Conservation (phyloP, 805 yeast genomes). For the Kuraishia hungarica region DNA sequence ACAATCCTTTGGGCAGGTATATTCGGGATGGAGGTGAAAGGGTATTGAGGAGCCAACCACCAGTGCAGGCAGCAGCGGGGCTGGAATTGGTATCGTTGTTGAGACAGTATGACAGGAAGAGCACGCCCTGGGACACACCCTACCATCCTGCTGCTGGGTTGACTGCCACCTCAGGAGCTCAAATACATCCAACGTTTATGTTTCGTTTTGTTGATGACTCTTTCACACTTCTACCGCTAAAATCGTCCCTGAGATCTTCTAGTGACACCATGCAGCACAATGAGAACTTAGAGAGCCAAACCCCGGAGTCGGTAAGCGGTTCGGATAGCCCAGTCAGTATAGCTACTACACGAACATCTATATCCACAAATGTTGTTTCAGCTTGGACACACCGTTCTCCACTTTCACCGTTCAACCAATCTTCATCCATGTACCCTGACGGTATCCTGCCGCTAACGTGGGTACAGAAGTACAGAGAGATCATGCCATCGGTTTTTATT, state of each 20-base stretch:
- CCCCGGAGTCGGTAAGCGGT: not conserved
- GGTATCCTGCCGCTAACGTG: conserved; percentile 37
- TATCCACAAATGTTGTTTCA: not conserved
- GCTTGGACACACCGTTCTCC: conserved; percentile 12
- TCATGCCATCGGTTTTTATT: conserved; percentile 38
- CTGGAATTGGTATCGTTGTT: conserved; percentile 22
- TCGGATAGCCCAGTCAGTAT: not conserved
- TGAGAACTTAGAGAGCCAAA: not conserved
- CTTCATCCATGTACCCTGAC: conserved; percentile 29
- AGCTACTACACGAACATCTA: not conserved
- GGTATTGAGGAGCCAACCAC: conserved; percentile 11
- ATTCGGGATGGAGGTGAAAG: conserved; percentile 6
- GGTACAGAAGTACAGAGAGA: conserved; percentile 42
- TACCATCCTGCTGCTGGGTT: not conserved
- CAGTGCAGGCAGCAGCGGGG: conserved; percentile 17
- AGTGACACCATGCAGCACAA: not conserved
- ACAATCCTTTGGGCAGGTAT: not conserved
- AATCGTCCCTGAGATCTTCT: not conserved
- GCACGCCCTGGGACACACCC: conserved; percentile 7
- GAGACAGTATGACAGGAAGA: conserved; percentile 17
- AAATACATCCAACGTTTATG: conserved; percentile 12
- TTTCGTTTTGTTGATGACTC: conserved; percentile 22
- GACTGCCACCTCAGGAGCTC: not conserved
- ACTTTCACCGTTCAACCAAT: conserved; percentile 36
- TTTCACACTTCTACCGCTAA: conserved; percentile 13